These are phyloP conservation scores for Fraxinus latifolia DNA, from an alignment of 305 asterid species.

Conservation along the genomic window DNA sequence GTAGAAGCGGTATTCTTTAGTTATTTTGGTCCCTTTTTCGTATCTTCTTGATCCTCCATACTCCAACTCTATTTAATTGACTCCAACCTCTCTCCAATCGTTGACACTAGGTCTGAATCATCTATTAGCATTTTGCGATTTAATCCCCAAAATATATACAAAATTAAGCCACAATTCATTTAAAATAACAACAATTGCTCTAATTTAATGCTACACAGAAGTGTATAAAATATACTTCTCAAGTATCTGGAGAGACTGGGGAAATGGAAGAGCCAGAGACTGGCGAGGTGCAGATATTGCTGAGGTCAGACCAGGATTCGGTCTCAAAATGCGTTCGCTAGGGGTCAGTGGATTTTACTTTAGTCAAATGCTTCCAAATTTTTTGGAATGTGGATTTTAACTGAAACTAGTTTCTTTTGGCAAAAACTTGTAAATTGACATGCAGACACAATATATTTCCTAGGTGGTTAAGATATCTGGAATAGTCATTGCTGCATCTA, in stretches of 20 bases:
- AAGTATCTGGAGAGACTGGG: constrained; percentile 67
- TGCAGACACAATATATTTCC: constrained; percentile 84
- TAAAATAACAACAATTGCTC: too few relatives aligned
- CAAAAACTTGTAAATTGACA: constrained; percentile 3
- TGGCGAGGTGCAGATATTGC: constrained; percentile 85
- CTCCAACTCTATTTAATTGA: too few relatives aligned
- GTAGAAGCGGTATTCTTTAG: too few relatives aligned
- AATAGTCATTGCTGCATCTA: constrained; percentile 92
- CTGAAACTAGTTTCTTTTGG: constrained; percentile 10
- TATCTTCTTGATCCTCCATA: too few relatives aligned
- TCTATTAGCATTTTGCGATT: too few relatives aligned
- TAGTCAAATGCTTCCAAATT: not conserved
- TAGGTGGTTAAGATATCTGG: constrained; percentile 88
- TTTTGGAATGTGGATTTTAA: not conserved
- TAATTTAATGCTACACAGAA: too few relatives aligned
- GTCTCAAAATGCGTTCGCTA: constrained; percentile 62
- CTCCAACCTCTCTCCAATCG: too few relatives aligned
- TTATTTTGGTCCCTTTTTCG: too few relatives aligned
- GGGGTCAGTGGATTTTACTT: constrained; percentile 63
- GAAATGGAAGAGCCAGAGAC: constrained; percentile 84
- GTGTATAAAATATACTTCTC: too few relatives aligned
- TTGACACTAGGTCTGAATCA: too few relatives aligned
- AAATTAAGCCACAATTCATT: too few relatives aligned
- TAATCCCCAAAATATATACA: too few relatives aligned
- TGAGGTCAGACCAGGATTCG: constrained; percentile 86